Evolutionary conservation across 2,329 filamentous ascomycete genomes (phyloP), one percentile per base, ranked within the genome.

Genomic region (Coniochaeta prunicola): DNA sequence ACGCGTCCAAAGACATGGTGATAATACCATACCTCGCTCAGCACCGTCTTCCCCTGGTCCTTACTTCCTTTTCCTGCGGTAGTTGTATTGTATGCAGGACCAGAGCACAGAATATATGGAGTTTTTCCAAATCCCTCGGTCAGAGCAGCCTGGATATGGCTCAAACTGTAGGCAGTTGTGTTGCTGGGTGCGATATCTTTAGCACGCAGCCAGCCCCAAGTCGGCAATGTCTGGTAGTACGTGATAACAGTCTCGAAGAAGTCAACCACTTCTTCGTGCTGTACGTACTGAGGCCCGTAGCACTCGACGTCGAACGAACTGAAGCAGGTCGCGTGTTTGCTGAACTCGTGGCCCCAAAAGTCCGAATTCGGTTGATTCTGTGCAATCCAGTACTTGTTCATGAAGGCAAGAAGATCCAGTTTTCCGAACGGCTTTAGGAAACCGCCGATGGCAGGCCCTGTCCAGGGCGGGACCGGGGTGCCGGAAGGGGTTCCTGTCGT

Each of bases 291-390:
- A 5, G 84, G 82, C 0, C 83, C 83, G 69, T 87, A 89, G 78
- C 86, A 89, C 31, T 82, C 78, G 6, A 77, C 71, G 66, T 88
- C 83, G 67, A 89, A 88, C 61, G 81, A 87, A 53, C 79, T 83
- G 75, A 75, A 88, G 76, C 86, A 89, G 15, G 85, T 88, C 2
- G 79, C 85, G 70, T 87, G 85, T 75, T 88, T 88, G 72, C 76
- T 80, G 74, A 85, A 88, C 68, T 88, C 85, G 73, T 88, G 85
- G 40, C 72, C 85, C 85, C 85, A 88, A 72, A 89, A 82, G 34
- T 80, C 76, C 56, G 73, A 69, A 71, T 85, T 88, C 15, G 79
- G 76, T 55, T 79, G 77, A 60, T 73, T 73, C 63, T 83, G 82
- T 54, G 78, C 78, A 63, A 87, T 77, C 86, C 86, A 89, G 77